Conservation (phyloP, 1,139 yeast species). For the Candida sanyaensis region DNA sequence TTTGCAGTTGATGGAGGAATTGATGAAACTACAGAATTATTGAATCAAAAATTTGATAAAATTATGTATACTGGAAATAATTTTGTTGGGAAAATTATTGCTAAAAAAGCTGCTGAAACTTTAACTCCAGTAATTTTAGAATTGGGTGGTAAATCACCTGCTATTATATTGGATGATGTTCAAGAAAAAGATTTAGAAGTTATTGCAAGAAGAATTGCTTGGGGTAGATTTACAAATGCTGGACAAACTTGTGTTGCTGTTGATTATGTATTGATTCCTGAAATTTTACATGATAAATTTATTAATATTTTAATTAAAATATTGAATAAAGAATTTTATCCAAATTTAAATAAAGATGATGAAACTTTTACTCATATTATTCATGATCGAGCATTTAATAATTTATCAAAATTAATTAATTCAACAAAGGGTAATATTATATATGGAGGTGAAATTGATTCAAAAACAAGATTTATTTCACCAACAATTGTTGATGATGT, state of each 20-base stretch:
- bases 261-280: slow-evolving; percentile 75
- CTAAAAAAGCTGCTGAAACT: slow-evolving; percentile 79
- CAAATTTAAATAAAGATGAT: slow-evolving; percentile 29
- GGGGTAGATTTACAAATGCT: slow-evolving; percentile 81
- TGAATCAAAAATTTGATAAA: slow-evolving; percentile 73
- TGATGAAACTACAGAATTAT: slow-evolving; percentile 65
- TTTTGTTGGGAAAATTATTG: slow-evolving; percentile 73
- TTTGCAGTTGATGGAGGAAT: slow-evolving; percentile 74
- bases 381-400: slow-evolving; percentile 57
- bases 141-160: slow-evolving; percentile 94
- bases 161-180: slow-evolving; percentile 59
- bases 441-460: slow-evolving; percentile 56
- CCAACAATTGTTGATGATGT: slow-evolving; percentile 75
- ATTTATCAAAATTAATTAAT: slow-evolving; percentile 48
- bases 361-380: slow-evolving; percentile 60
- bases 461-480: slow-evolving; percentile 53
- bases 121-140: slow-evolving; percentile 83
- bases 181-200: slow-evolving; percentile 44
- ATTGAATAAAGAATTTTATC: slow-evolving; percentile 47
- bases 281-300: slow-evolving; percentile 55
- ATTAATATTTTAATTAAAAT: slow-evolving; percentile 44
- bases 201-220: slow-evolving; percentile 67
- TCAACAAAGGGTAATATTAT: slow-evolving; percentile 59
- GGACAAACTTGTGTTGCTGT: slow-evolving; percentile 94
- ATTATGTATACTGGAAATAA: slow-evolving; percentile 87